Conservation (phyloP, 2,329 filamentous ascomycete genomes). For the Colletotrichum cereale region DNA sequence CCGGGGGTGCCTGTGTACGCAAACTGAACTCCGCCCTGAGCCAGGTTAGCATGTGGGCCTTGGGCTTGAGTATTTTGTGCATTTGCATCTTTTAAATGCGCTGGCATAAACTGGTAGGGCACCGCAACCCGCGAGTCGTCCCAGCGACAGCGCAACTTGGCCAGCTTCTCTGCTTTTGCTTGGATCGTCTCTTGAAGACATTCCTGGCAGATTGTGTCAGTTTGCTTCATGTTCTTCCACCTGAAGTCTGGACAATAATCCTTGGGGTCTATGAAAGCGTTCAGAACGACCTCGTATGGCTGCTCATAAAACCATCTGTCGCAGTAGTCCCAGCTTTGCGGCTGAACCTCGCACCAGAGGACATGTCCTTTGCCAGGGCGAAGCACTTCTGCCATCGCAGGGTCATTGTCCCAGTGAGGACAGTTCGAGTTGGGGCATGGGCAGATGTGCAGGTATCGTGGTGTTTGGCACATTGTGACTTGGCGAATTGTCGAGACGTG, state of each 20-base stretch:
- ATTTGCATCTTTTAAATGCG: background rate
- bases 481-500: no score
- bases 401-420: background rate
- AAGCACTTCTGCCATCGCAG: background rate
- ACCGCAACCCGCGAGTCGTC: slow-evolving; percentile 14
- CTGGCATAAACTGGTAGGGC: slow-evolving; percentile 1
- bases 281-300: background rate
- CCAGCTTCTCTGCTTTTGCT: background rate
- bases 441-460: slow-evolving; percentile 7
- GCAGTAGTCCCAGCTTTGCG: slow-evolving; percentile 18
- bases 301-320: slow-evolving; percentile 19
- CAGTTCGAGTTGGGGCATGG: slow-evolving; percentile 2
- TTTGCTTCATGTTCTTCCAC: slow-evolving; percentile 1
- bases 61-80: no score
- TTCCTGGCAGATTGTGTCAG: background rate
- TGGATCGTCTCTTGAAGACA: slow-evolving; percentile 4
- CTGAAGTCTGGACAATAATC: slow-evolving; percentile 13
- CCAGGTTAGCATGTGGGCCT: background rate
- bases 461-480: background rate
- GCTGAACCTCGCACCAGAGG: background rate
- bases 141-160: background rate
- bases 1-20: background rate
- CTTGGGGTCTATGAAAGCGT: background rate
- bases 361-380: slow-evolving; percentile 10
- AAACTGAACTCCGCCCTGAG: no score